Base-by-base conservation (phyloP, 1,284 basidiomycete genomes). In the Heterobasidion parviporum region DNA sequence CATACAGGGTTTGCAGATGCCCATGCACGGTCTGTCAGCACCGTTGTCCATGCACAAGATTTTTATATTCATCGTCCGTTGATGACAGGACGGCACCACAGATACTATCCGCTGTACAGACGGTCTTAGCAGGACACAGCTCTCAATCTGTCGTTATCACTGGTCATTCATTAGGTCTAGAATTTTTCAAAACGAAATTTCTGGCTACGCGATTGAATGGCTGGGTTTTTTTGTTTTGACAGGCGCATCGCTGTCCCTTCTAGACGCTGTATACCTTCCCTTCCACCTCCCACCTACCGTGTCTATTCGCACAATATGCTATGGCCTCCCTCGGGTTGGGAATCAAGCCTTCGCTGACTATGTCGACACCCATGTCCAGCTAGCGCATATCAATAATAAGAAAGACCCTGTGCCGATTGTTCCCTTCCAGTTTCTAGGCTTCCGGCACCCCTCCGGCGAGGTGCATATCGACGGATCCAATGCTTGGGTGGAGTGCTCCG, bases 1-100 rank as follows among this genome's bases (percentile, higher is more conserved):
- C 81, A 82, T 57, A 61, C 69, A 38, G 80, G 81, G 1, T 82
- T 82, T 66, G 65, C 70, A 4, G 64, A 82, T 60, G 72, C 71
- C 1, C 57, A 67, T 55, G 74, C 73, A 5, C 76, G 74, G 1
- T 14, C 56, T 0, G 60, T 63, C 10, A 70, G 80, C 56, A 26
- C 26, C 5, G 26, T 67, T 78, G n/a, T 51, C 65, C 8, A 70
- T 76, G 50, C 71, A 74, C 26, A 64, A 72, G 50, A 64, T 58
- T 26, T 63, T 75, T 14, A 66, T 80, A 49, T 57, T 62, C 8
- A 32, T 58, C 14, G 61, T 68, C 54, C 63, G 26, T 26, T 68
- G 20, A 68, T 73, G 1, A 70, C 59, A 67, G 18, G 74, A 79
- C 53, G 69, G 67, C 10, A 54, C 71, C 56, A 74, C 73, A 53